Conservation (phyloP, 1,139 yeast species). For the Zygoascus sp. region DNA sequence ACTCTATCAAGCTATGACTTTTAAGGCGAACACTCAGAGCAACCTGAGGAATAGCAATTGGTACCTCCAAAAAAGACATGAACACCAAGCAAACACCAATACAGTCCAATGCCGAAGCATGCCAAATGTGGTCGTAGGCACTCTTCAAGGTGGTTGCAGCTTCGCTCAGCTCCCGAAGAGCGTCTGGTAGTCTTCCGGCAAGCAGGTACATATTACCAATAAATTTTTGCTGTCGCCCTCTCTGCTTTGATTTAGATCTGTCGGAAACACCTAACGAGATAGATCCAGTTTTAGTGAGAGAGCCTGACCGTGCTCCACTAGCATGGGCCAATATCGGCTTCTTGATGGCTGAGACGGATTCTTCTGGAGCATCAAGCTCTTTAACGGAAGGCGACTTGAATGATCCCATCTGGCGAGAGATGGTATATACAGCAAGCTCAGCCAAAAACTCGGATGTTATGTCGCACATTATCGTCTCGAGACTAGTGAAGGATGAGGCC, state of each 20-base stretch:
- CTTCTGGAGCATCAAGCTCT: conserved; percentile 27
- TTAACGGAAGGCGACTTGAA: conserved; percentile 35
- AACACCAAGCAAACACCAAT: conserved; percentile 63
- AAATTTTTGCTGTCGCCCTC: conserved; percentile 72
- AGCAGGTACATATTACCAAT: conserved; percentile 71
- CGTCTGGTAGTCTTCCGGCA: conserved; percentile 73
- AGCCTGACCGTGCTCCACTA: conserved; percentile 36
- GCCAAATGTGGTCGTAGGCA: conserved; percentile 78
- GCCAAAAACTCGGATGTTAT: conserved; percentile 59
- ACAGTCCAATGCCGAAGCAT: conserved; percentile 81
- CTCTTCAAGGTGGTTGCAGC: conserved; percentile 57
- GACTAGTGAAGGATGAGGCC: conserved; percentile 37
- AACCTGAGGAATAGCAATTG: conserved; percentile 57
- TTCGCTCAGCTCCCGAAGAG: conserved; percentile 67
- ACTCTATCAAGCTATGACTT: not conserved
- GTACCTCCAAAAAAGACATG: conserved; percentile 53
- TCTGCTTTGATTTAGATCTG: conserved; percentile 51
- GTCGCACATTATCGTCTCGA: conserved; percentile 73
- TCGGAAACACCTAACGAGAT: conserved; percentile 41
- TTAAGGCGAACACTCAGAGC: conserved; percentile 26
- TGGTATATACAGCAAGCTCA: conserved; percentile 62
- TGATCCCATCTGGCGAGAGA: conserved; percentile 34
- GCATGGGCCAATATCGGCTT: conserved; percentile 21
- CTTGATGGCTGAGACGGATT: conserved; percentile 8
- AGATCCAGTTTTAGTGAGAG: conserved; percentile 46